A percentile compares a stretch with the other conserved stretches of the same genome.
phyloP scores from a whole-genome alignment of 441 rosid species.

The Mallotus japonicus region DNA sequence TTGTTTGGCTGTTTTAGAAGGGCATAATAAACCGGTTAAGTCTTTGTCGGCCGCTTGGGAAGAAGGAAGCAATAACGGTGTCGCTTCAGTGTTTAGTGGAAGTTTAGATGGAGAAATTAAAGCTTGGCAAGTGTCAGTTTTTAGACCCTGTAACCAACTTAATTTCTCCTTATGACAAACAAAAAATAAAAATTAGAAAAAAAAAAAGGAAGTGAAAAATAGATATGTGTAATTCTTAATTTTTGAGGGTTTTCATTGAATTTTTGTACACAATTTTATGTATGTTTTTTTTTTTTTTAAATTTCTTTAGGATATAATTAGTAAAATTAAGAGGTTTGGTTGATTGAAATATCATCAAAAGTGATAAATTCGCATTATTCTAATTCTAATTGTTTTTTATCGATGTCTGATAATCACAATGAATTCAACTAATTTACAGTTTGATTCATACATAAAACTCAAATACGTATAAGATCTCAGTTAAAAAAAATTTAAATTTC shows the following conservation, averaged over 20 bases:
- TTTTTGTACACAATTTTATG: not conserved
- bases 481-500: no score
- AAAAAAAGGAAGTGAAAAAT: not conserved
- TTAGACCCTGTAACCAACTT: conserved; percentile 27
- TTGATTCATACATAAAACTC: no score
- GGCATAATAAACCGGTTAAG: conserved; percentile 73
- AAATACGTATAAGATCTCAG: no score
- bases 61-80: conserved; percentile 28
- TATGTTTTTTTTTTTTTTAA: no score
- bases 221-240: no score
- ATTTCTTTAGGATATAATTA: not conserved
- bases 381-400: no score
- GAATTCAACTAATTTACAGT: no score
- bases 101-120: conserved; percentile 79
- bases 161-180: not conserved
- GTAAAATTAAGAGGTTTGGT: not conserved
- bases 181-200: not conserved
- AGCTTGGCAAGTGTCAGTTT: conserved; percentile 59
- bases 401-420: no score
- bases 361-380: no score
- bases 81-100: conserved; percentile 61
- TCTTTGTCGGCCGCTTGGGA: conserved; percentile 56
- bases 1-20: conserved; percentile 66
- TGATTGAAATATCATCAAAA: not conserved
- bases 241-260: not conserved